phyloP scores from a whole-genome alignment of 257 asterid genomes.

The Solanum piurae region DNA sequence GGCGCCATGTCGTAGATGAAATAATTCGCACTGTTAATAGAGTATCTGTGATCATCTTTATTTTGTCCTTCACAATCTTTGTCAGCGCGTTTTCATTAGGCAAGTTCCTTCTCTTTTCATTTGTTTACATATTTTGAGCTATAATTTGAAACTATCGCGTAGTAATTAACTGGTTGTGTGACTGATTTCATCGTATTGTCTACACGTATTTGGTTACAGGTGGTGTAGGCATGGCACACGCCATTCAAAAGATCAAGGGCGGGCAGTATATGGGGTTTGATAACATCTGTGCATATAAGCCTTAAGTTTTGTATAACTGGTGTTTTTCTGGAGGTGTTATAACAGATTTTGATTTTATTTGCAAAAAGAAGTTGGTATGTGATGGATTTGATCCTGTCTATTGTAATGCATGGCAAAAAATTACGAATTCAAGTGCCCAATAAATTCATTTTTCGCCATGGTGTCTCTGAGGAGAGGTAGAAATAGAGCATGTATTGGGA shows the following conservation, averaged over 20 bases:
- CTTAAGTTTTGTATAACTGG: not conserved
- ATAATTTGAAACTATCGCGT: not conserved
- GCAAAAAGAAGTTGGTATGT: not conserved
- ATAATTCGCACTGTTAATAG: not conserved
- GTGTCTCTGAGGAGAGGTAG: not conserved
- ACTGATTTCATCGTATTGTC: not conserved
- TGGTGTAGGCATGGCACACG: not conserved
- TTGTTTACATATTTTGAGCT: not conserved
- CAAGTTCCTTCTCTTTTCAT: not conserved
- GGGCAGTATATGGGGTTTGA: conserved; percentile 39
- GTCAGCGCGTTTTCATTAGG: fast-evolving
- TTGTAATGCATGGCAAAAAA: no score
- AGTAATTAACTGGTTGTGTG: not conserved
- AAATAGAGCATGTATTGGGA: not conserved
- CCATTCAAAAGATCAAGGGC: conserved; percentile 19
- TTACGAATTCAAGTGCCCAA: not conserved
- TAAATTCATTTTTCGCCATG: no score
- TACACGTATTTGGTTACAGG: conserved; percentile 1
- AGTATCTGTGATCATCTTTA: not conserved
- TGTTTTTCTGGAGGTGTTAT: not conserved
- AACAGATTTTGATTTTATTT: not conserved
- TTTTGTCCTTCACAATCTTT: not conserved
- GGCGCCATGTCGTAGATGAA: not conserved
- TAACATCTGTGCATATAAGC: conserved; percentile 32
- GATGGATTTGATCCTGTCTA: not conserved